Base-by-base conservation (phyloP, 2,329 filamentous ascomycete species). In the Neopestalotiopsis rosae region DNA sequence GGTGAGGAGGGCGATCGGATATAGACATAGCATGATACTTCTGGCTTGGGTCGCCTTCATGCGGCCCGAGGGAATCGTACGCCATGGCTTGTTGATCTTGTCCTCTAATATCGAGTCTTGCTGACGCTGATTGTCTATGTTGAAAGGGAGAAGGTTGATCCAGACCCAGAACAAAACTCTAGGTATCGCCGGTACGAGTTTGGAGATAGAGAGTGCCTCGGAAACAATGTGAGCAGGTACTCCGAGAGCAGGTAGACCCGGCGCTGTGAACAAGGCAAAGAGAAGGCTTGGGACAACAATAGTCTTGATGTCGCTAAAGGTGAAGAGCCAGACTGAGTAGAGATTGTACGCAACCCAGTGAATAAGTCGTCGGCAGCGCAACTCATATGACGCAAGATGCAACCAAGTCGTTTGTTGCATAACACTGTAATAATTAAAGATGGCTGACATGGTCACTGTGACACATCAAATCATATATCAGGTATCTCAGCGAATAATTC, bases 11-110 rank as follows among this genome's bases (percentile, higher is more conserved):
- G 69, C 64, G 12, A 40, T 40, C 5, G 57, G 10, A 42, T 69
- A 69, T 6, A 71, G 57, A 14, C 49, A 30, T 1, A 73, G 13
- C 40, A 78, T 70, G 12, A 77, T 28, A 9, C 17, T 32, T 59
- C 58, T 68, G 5, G 76, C 75, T 61, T 72, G 69, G 1, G 30
- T 34, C 1, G 63, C 49, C n/a, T 71, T 72, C 9, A 78, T 65
- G 17, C 76, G 68, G 10, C 71, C 69, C 0, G 72, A 69, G 4
- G 78, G 76, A 3, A 80, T 59, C 9, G 77, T 68, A n/a, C 77
- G 71, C 77, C 77, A 79, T 28, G 78, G 76, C 65, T 79, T 79
- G 69, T 80, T 80, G 52, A 74, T 58, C 1, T 20, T 38, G 63
- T 80, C 78, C 64, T 79, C 78, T 3, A 64, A 67, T 40, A 78